Base-by-base conservation (phyloP, 139 green algal genomes). In the Chlamydomonas sphaeroides region DNA sequence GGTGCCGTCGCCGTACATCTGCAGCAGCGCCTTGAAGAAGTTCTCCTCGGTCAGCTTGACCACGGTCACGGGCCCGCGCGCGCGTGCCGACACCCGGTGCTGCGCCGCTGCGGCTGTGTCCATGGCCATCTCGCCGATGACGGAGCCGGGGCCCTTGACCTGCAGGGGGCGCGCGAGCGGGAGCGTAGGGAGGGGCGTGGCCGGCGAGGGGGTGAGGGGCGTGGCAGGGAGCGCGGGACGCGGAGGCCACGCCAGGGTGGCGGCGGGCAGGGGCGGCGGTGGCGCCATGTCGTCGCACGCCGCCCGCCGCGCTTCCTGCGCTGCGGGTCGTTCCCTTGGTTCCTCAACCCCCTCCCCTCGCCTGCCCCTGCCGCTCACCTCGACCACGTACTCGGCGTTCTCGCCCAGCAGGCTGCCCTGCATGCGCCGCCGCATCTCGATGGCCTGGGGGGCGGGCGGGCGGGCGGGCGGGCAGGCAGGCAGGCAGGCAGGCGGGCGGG, bases 1-100 rank as follows among this genome's bases (percentile, higher is more conserved):
- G n/a, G n/a, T n/a, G n/a, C n/a, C n/a, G n/a, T n/a, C n/a, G 62
- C 75, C 75, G 75, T 82, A 82, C 73, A 87, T 69, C 53, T 85
- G 74, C 49, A 89, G 41, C 25, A 89, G 74, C 30, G 80, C 85
- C 74, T 87, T 84, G 51, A 89, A 61, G 73, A 89, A 87, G 75
- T 73, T 81, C 75, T 89, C 85, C 63, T 87, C 85, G 23, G 80
- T 89, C 35, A 89, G 51, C 74, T 79, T 89, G 23, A 86, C 79
- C 17, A 87, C 80, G 4, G 61, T 75, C 26, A 89, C 85, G 38
- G 56, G 66, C 18, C 76, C 80, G 20, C 57, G 69, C 3, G 80
- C 79, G 38, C 85, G 67, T 0, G 85, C 85, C 48, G 53, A 82
- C 59, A 66, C 38, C 45, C 78, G 74, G 78, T 77, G 32, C 25